Conservation (phyloP, 1,139 yeast genomes). For the Diutina neorugosa region DNA sequence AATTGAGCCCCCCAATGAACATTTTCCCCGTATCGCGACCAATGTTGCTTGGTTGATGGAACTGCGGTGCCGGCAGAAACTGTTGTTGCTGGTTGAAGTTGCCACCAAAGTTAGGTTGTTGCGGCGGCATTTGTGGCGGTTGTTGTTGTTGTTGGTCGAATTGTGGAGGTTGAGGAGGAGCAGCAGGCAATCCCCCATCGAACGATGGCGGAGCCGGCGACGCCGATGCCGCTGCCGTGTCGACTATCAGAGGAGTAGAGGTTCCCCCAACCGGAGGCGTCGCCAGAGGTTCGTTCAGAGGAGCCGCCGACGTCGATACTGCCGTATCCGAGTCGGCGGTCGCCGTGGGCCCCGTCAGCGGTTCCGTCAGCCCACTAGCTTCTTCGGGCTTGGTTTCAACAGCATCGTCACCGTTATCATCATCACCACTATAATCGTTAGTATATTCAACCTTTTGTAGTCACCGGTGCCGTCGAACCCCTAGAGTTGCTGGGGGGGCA, state of each 20-base stretch:
- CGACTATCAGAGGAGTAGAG: slow-evolving; percentile 8
- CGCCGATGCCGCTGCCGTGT: slow-evolving; percentile 5
- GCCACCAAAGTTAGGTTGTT: slow-evolving; percentile 7
- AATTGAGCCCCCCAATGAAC: slow-evolving; percentile 96
- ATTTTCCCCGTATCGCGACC: slow-evolving; percentile 64
- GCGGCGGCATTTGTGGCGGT: slow-evolving; percentile 6
- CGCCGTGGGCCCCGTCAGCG: slow-evolving; percentile 5
- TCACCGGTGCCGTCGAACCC: background rate
- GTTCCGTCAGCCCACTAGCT: background rate
- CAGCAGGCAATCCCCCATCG: background rate
- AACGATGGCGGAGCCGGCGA: slow-evolving; percentile 4
- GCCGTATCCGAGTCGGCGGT: slow-evolving; percentile 5
- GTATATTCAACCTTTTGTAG: background rate
- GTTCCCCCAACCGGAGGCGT: slow-evolving; percentile 6
- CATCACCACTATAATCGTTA: slow-evolving; percentile 10
- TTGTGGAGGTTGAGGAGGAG: slow-evolving; percentile 4
- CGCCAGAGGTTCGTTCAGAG: background rate
- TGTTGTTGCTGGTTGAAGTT: background rate
- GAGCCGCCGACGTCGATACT: background rate
- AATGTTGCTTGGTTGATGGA: slow-evolving; percentile 21
- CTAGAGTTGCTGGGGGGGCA: slow-evolving; percentile 6
- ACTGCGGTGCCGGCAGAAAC: background rate
- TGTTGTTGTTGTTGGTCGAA: slow-evolving; percentile 8
- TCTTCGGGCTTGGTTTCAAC: slow-evolving; percentile 6
- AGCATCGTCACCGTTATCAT: slow-evolving; percentile 7